These are phyloP conservation scores for Lagenaria siceraria DNA, from an alignment of 306 rosid species.

Conservation along the genomic window DNA sequence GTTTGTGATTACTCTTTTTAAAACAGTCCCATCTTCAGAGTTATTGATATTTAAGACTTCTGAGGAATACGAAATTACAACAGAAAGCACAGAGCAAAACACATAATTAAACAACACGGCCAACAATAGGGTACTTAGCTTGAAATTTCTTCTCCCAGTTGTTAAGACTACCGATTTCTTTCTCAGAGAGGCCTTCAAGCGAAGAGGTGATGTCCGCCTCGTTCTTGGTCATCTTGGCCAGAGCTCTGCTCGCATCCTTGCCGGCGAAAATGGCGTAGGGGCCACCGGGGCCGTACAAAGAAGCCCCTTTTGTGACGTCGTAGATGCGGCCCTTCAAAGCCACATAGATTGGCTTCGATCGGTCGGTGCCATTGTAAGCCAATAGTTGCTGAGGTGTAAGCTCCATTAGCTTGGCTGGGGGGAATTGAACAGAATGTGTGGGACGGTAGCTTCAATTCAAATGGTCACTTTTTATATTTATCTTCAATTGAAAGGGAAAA, in stretches of 20 bases:
- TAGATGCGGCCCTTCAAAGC: constrained; percentile 71
- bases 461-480: background rate
- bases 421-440: background rate
- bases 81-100: constrained; percentile 2
- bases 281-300: constrained; percentile 94
- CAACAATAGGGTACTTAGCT: constrained; percentile 86
- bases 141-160: constrained; percentile 94
- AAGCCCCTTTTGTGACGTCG: constrained; percentile 70
- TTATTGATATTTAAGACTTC: background rate
- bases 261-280: constrained; percentile 90
- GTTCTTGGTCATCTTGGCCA: constrained; percentile 90
- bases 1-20: too few relatives aligned
- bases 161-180: constrained; percentile 81
- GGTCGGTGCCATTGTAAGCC: constrained; percentile 60
- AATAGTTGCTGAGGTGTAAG: constrained; percentile 38
- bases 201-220: constrained; percentile 51
- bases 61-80: background rate
- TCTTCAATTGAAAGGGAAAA: background rate
- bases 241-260: constrained; percentile 88
- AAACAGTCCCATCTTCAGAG: too few relatives aligned
- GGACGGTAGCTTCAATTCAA: background rate
- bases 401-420: constrained; percentile 33
- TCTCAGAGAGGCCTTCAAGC: constrained; percentile 75
- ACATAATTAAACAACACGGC: constrained; percentile 26
- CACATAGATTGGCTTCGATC: constrained; percentile 73